Evolutionary conservation across 2,329 filamentous ascomycete genomes (phyloP).

Genomic region (Pseudogymnoascus sp.): DNA sequence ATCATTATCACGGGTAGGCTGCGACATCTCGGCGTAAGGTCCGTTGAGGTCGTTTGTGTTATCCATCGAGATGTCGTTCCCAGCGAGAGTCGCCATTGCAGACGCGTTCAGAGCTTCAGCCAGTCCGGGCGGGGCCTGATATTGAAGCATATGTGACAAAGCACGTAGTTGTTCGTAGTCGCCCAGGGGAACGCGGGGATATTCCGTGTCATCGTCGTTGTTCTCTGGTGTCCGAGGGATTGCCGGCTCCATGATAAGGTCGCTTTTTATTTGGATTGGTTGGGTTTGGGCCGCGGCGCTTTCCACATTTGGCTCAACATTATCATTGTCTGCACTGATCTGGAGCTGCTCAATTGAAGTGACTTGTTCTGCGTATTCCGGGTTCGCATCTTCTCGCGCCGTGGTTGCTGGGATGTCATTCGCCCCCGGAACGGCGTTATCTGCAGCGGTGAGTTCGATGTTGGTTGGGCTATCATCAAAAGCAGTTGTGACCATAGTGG

Average conservation of each 20-base stretch:
- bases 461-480: conserved; percentile 14
- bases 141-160: conserved; percentile 9
- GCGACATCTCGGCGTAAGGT: conserved; percentile 19
- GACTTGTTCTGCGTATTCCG: background rate
- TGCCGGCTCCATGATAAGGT: conserved; percentile 11
- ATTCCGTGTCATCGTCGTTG: conserved; percentile 8
- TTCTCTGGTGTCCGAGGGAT: conserved; percentile 10
- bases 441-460: conserved; percentile 16
- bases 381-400: conserved; percentile 11
- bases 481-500: conserved; percentile 18
- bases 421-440: conserved; percentile 11
- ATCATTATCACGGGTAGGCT: conserved; percentile 16
- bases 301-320: conserved; percentile 1
- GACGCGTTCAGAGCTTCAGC: conserved; percentile 4
- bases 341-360: conserved; percentile 12
- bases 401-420: background rate
- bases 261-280: background rate
- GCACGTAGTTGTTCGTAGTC: conserved; percentile 5
- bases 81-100: conserved; percentile 6
- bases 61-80: conserved; percentile 15
- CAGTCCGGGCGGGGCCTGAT: conserved; percentile 1
- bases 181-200: background rate
- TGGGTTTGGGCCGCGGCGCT: background rate
- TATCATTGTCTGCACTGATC: background rate
- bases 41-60: conserved; percentile 4